Percentiles rank a stretch among this genome's conserved stretches.
These are phyloP conservation scores for Kalaharituber pfeilii DNA, from an alignment of 2,329 filamentous ascomycete species.

Conservation along the genomic window DNA sequence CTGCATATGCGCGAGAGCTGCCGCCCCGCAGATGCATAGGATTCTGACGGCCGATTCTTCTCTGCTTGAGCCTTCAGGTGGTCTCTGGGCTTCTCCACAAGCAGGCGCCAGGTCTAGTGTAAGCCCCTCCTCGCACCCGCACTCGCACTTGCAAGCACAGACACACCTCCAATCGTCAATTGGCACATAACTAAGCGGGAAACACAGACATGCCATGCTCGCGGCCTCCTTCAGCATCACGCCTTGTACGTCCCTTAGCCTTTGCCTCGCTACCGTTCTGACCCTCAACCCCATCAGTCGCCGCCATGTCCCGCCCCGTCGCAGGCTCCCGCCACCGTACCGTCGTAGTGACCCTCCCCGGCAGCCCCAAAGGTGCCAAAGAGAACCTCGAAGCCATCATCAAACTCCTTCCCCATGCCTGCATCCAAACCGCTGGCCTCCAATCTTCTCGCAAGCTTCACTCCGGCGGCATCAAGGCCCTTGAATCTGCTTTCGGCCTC, in stretches of 20 bases:
- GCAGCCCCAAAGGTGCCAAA: constrained; percentile 84
- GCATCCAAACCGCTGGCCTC: constrained; percentile 59
- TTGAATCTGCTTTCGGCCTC: constrained; percentile 69
- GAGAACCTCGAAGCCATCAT: constrained; percentile 83
- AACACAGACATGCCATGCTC: constrained; percentile 71
- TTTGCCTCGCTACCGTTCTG: constrained; percentile 18
- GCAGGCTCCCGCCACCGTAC: constrained; percentile 71
- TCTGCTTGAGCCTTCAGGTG: too few relatives aligned
- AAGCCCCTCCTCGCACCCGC: constrained; percentile 25
- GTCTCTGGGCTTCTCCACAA: constrained; percentile 64
- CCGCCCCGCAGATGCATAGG: constrained; percentile 6
- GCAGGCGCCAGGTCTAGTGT: constrained; percentile 72
- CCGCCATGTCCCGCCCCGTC: constrained; percentile 87
- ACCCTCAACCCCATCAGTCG: constrained; percentile 40
- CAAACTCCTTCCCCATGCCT: constrained; percentile 89
- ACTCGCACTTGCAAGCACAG: background rate
- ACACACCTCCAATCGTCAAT: constrained; percentile 7
- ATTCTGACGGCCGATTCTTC: too few relatives aligned
- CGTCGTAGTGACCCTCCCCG: constrained; percentile 74
- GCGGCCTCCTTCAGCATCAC: constrained; percentile 68
- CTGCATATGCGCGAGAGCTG: constrained; percentile 3
- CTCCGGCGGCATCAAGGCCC: constrained; percentile 59
- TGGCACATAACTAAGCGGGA: constrained; percentile 19
- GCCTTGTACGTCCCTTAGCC: constrained; percentile 50
- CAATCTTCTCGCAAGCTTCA: constrained; percentile 66